Base-by-base conservation (phyloP, 768 basidiomycete genomes). In the Chalciporus piperatus region DNA sequence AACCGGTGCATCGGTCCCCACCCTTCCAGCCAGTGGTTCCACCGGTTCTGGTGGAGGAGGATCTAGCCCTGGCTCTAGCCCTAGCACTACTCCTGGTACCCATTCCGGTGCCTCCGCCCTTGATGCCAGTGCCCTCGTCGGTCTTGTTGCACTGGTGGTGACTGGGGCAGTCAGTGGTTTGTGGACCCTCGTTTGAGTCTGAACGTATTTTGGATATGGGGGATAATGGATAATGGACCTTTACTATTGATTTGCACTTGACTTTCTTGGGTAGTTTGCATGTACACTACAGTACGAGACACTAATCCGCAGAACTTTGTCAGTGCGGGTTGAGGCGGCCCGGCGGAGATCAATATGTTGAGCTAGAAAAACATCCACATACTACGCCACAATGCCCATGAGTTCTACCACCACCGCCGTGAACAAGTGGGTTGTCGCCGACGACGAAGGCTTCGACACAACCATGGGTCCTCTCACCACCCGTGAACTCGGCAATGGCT, bases 1-100 rank as follows among this genome's bases (percentile, higher is more conserved):
- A 14, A 67, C 72, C 13, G 78, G 85, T 13, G 84, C 83, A 7
- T 84, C 83, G 65, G 79, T 81, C 9, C 89, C 89, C 4, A 76
- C 76, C 23, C 69, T 74, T 12, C 74, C 76, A 20, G 50, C 79
- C 1, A 61, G 69, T 13, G 49, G 55, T 13, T 61, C 64, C 30
- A 51, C 62, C 16, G 41, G 58, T 27, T 51, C 63, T 6, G 41
- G 59, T 5, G 54, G 56, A 11, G 54, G 56, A 11, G 57, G 63
- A 40, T 64, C 72, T 1, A 48, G 60, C 19, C 50, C 66, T 23
- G 48, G 66, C 11, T 64, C 72, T 1, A 48, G 60, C 19, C 50
- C 66, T 23, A 47, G 66, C 11, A 52, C 68, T 13, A 56, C 58
- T 20, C 51, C 59, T 35, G 55, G 62, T 11, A 47, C 54, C 10